Base-by-base conservation (phyloP, 495 filamentous ascomycete genomes). In the Daldinia grandis region DNA sequence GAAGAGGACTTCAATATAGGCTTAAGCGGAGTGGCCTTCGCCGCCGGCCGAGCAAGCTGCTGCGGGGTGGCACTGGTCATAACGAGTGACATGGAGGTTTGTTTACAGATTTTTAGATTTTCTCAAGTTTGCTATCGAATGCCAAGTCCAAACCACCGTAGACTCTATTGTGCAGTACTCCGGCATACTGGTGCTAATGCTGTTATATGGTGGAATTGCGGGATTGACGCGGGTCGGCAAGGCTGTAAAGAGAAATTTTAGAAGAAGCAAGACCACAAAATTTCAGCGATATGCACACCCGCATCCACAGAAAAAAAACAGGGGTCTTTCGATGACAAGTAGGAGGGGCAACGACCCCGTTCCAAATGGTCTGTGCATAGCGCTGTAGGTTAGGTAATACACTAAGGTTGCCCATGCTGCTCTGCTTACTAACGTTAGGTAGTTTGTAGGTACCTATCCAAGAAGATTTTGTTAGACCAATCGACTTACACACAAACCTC, bases 1-100 rank as follows among this genome's bases (percentile, higher is more conserved):
- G 75, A 68, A 1, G 78, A 65, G 33, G 80, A 76, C 61, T 82
- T 81, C 15, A 85, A 77, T 58, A 85, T 85, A 7, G 83, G 81
- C 47, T 81, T 83, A 30, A 85, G 79, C 14, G 82, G 73, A 25
- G 76, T 73, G 4, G 73, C 47, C 65, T 66, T 73, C 61, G 58
- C 65, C 17, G 57, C 33, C 21, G 73, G 51, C 10, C 74, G 60
- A 59, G 74, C 49, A 37, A 62, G 54, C 27, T 63, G 56, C 30
- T 60, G 73, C 50, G 75, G 68, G 57, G 76, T 58, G 54, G 70
- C 67, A 30, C 77, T 74, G 6, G 77, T 78, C 33, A 71, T 62
- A 30, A 62, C 35, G 56, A 78, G 74, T 17, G 74, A 77, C 77
- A 78, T 79, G 24, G 50, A 30, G 17, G 21, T 37, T 35, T 37